Evolutionary conservation across 164 flowering plant genomes (phyloP).

Genomic region (Taxillus chinensis): DNA sequence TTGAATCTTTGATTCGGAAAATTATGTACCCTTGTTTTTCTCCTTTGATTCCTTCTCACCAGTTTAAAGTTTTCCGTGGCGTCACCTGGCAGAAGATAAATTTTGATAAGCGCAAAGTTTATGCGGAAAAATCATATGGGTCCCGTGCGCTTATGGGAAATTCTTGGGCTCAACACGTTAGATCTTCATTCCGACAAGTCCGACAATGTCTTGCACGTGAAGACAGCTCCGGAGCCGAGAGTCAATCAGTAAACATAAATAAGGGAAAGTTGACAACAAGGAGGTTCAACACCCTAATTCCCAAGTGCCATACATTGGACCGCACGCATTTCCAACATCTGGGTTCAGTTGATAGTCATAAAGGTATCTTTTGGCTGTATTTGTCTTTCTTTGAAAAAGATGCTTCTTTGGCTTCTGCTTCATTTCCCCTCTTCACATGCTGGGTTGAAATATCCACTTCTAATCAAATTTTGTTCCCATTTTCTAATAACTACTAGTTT

Average conservation of each 20-base stretch:
- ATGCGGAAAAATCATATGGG: conserved; percentile 10
- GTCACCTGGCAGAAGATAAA: conserved; percentile 50
- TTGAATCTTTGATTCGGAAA: too few relatives aligned
- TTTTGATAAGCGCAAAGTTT: conserved; percentile 27
- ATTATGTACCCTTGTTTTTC: background rate
- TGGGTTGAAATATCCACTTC: background rate
- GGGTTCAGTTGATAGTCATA: conserved; percentile 16
- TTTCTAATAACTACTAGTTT: too few relatives aligned
- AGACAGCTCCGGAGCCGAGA: conserved; percentile 11
- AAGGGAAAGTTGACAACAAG: conserved; percentile 9
- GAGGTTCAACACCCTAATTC: conserved; percentile 13
- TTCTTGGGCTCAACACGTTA: conserved; percentile 56
- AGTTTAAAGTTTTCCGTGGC: conserved; percentile 58
- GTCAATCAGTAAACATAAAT: conserved; percentile 4
- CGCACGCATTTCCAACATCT: conserved; percentile 12
- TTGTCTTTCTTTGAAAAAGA: too few relatives aligned
- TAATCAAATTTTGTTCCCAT: too few relatives aligned
- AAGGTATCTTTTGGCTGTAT: conserved; percentile 23
- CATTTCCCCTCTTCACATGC: background rate
- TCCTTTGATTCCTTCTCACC: conserved; percentile 5
- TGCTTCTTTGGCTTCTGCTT: background rate
- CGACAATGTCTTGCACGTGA: conserved; percentile 10
- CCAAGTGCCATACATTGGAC: conserved; percentile 11
- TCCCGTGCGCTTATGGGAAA: conserved; percentile 15
- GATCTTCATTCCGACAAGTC: conserved; percentile 13